Base-by-base conservation (phyloP, 2,329 filamentous ascomycete genomes). In the Mycocentrospora acerina region DNA sequence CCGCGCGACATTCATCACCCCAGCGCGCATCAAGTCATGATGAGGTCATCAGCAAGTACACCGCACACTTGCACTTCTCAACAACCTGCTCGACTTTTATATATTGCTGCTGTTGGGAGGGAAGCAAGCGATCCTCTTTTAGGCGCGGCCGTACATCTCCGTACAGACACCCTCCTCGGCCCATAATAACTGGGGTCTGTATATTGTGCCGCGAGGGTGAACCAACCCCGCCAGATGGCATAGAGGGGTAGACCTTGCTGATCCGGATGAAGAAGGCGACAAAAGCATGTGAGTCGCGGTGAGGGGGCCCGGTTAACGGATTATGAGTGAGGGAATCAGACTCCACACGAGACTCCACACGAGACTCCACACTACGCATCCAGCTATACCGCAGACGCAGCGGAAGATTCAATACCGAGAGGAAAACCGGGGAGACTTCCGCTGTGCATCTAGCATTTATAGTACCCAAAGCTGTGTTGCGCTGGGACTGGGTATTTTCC, bases 191-290 rank as follows among this genome's bases (percentile, higher is more conserved):
- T 53, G 49, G 53, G 55, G 42, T 49, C 38, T 31, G 28, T 42
- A 48, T 43, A 48, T 55, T 57, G 47, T 59, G 44, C 51, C 46
- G 47, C 35, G 24, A 46, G 31, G 38, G 35, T 45, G 45, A 43
- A 42, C 32, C 27, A 29, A 55, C 52, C 60, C 59, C 59, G 40
- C 58, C 52, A 53, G 49, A 44, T 57, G 53, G 55, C 51, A 48
- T 46, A 40, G 44, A 47, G 47, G 45, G 46, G 40, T 41, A 44
- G 29, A 36, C 35, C 43, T 42, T 36, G 30, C 29, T 24, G 37
- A 43, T 38, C 45, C 51, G 42, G 31, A 60, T 46, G 17, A 26
- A 62, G 58, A 64, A 62, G 60, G 60, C 62, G 53, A 52, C 55
- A 57, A 42, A 44, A 29, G 27, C 42, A 49, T 46, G 43, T 40